Evolutionary conservation across 1,139 yeast species (phyloP).

Genomic region (Saccharomyces hybrid): DNA sequence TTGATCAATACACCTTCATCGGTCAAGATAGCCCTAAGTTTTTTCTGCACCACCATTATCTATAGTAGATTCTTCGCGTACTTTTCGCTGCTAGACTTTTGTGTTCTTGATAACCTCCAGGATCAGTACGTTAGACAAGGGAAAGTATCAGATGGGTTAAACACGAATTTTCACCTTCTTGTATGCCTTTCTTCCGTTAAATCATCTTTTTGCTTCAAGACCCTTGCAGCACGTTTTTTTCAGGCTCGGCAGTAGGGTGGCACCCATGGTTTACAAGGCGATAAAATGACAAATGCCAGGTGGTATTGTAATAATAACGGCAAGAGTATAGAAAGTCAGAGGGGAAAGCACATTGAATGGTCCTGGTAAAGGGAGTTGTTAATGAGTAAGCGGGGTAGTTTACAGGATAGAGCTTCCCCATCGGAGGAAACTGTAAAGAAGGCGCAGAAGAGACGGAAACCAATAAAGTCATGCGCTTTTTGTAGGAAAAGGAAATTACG

Average conservation of each 20-base stretch:
- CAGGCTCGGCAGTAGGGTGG: background rate
- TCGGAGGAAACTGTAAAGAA: background rate
- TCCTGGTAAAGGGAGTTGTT: background rate
- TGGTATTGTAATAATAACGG: background rate
- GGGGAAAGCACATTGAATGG: background rate
- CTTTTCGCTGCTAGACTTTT: background rate
- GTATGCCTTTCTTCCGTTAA: background rate
- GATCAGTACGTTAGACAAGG: background rate
- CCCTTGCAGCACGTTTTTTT: background rate
- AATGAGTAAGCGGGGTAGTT: background rate
- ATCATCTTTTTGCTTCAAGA: background rate
- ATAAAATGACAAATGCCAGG: background rate
- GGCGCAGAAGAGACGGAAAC: constrained; percentile 17
- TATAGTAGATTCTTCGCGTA: background rate
- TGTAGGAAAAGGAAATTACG: constrained; percentile 29
- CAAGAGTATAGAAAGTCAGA: background rate
- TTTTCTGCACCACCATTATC: background rate
- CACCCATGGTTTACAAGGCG: background rate
- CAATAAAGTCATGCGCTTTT: constrained; percentile 27
- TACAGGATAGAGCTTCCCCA: background rate
- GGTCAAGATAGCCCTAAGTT: constrained; percentile 3
- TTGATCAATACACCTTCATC: constrained; percentile 3
- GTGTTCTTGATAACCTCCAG: background rate
- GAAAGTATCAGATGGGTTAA: background rate
- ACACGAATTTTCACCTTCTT: background rate